Evolutionary conservation across 306 rosid genomes (phyloP), one percentile per base, ranked within the genome.

Genomic region (Lathyrus aphaca): DNA sequence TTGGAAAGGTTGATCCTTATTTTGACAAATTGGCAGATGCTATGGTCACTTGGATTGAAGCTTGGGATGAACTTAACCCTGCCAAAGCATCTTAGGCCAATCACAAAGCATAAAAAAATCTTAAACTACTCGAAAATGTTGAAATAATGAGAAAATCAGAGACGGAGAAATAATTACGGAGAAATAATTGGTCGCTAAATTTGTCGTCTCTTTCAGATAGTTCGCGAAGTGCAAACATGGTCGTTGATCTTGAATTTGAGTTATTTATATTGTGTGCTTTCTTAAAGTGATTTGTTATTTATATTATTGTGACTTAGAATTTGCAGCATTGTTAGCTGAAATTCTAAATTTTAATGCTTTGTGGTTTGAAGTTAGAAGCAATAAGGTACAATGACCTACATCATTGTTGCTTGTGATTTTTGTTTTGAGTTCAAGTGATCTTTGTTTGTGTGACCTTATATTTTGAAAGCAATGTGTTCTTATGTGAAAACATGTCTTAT

Each of bases 21-120:
- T 93, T 91, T 73, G 76, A 70, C 74, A 85, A 82, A 83, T 81
- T 88, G 0, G 89, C 84, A 0, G 87, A 91, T 40, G 88, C 90
- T 16, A 91, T 82, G 96, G 84, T 85, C 60, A 86, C 88, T 56
- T 86, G 96, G 91, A 85, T 83, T 80, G 89, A 86, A 73, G 92
- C 89, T 67, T 91, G 91, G 94, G 89, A 82, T 68, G 82, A 85
- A 42, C 91, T 89, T 42, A 89, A 91, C 81, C 90, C 91, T 25
- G 0, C 48, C 10, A 61, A 48, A 32, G 57, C 64, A 53, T 32
- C 82, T 27, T 0, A 37, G 10, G 49, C 69, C 73, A 55, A 62
- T 45, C 27, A 10, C 27, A 10, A 18, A 8, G 5, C 13, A 1
- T 49, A 17, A 49, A 49, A 10, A 21, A 49, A 50, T 8, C 14